Base-by-base conservation (phyloP, 805 yeast genomes). In the Pichia occidentalis region DNA sequence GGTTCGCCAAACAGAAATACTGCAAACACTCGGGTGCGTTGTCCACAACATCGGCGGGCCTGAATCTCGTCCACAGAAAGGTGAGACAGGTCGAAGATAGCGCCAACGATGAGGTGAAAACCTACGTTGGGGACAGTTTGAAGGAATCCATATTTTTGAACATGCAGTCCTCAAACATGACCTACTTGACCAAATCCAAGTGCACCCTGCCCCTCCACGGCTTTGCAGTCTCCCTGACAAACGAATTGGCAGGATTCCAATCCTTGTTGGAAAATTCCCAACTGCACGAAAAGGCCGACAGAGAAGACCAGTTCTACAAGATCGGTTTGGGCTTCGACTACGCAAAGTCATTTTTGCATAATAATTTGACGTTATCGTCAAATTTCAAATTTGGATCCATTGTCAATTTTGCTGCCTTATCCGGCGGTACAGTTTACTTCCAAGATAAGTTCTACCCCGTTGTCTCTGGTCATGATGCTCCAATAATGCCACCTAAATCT, bases 371-470 rank as follows among this genome's bases (percentile, higher is more conserved):
- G 4, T 44, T 78, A 22, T 72, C 71, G 34, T 46, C 72, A 2
- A 61, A 73, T 2, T 50, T 68, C 4, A 70, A 70, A 31, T 62
- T 72, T 27, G 95, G 95, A 4, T 65, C 67, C 39, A 63, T 85
- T 21, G 60, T 64, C 40, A 64, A 73, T 38, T 53, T 70, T 14
- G 42, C 54, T 4, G 42, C 48, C 37, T 44, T 39, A 41, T 38
- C 47, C 7, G 36, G 23, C 3, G 42, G 42, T 13, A 51, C 58
- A 5, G 60, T 84, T 2, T 88, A 83, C 51, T 53, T 80, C 22
- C 71, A 80, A 53, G 98, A 90, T 57, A 71, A 84, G 46, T 90
- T 88, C 56, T 85, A 79, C 52, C 65, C 84, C 31, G 95, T 42
- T 13, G 45, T 55, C 17, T 42, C 56, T 12, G 60, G 59, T 3